phyloP scores from a whole-genome alignment of 805 yeast species.

The Ogataea trehaloabstinens region DNA sequence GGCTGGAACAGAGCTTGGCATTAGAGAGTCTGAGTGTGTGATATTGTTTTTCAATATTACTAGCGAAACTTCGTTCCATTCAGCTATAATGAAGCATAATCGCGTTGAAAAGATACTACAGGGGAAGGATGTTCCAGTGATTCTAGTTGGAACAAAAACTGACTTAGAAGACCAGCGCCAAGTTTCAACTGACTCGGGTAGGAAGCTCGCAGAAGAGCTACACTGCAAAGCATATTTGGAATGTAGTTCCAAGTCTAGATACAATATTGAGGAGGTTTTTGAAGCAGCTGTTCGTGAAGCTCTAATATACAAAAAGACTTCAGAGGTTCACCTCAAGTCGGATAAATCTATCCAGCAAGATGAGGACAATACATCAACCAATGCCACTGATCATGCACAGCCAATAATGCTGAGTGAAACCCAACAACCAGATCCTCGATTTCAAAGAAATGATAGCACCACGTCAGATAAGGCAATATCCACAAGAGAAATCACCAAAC shows the following conservation, averaged over 20 bases:
- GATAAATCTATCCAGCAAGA: background rate
- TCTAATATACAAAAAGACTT: constrained; percentile 2
- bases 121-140: constrained; percentile 21
- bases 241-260: constrained; percentile 77
- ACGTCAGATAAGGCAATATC: background rate
- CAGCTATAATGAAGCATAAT: constrained; percentile 38
- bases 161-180: constrained; percentile 77
- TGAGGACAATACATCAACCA: too few species aligned
- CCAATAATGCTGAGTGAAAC: too few species aligned
- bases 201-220: constrained; percentile 22
- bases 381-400: too few species aligned
- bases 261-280: constrained; percentile 80
- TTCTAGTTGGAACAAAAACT: constrained; percentile 73
- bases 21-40: constrained; percentile 43
- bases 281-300: constrained; percentile 26
- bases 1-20: constrained; percentile 11
- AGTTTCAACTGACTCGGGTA: constrained; percentile 48
- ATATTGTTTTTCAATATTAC: constrained; percentile 50
- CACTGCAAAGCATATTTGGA: constrained; percentile 46
- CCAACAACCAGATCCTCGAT: too few species aligned
- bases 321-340: background rate
- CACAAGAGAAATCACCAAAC: background rate
- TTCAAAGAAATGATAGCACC: background rate
- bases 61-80: constrained; percentile 46
- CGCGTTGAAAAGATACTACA: constrained; percentile 69